These are phyloP conservation scores for Suhomyces taliae DNA, from an alignment of 1,139 yeast genomes.

Conservation along the genomic window DNA sequence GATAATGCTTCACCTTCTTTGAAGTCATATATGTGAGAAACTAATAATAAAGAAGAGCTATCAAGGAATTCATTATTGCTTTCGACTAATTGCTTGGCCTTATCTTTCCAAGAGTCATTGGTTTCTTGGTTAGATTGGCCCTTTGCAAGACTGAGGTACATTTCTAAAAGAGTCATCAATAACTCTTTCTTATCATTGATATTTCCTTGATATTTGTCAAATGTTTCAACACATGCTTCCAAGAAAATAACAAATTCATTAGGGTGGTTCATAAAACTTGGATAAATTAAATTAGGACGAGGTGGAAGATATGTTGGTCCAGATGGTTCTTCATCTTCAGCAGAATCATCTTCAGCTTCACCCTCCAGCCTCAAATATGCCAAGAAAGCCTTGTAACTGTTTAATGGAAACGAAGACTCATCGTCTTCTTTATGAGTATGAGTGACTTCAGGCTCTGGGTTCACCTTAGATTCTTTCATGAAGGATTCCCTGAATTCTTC, in stretches of 20 bases:
- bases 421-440: conserved; percentile 3
- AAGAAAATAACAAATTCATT: conserved; percentile 89
- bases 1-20: conserved; percentile 46
- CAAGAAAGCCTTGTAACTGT: conserved; percentile 72
- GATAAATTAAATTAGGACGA: conserved; percentile 80
- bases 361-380: conserved; percentile 45
- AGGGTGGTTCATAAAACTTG: conserved; percentile 81
- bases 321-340: neutral
- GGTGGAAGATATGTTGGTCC: conserved; percentile 89
- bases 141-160: conserved; percentile 65
- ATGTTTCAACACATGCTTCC: conserved; percentile 85
- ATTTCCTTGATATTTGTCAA: conserved; percentile 74
- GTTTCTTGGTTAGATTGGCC: conserved; percentile 31
- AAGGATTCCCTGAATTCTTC: conserved; percentile 5
- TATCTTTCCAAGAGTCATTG: conserved; percentile 54
- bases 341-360: conserved; percentile 1
- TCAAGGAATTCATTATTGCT: conserved; percentile 50
- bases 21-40: conserved; percentile 66
- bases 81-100: conserved; percentile 57
- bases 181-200: conserved; percentile 69
- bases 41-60: conserved; percentile 57
- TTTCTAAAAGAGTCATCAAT: conserved; percentile 75
- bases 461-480: conserved; percentile 2
- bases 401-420: conserved; percentile 32
- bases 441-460: neutral